Base-by-base conservation (phyloP, 345 rosid genomes). In the Eucalyptus tenuipes region DNA sequence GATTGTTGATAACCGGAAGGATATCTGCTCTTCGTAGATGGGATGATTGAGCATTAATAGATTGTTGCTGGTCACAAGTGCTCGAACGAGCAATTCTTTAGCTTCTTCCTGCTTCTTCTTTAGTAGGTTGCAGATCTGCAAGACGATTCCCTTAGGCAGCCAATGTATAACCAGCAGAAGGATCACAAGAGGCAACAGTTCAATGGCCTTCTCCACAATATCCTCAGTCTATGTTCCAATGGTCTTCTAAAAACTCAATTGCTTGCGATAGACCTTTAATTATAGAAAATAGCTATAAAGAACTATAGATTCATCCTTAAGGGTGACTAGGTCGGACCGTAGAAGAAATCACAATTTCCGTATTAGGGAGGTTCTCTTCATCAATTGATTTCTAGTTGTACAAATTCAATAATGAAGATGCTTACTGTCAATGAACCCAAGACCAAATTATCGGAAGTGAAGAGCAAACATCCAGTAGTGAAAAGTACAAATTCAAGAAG, bases 51-150 rank as follows among this genome's bases (percentile, higher is more conserved):
- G 97, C 95, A 97, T 94, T 86, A 96, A 93, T 11, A 95, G 92
- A 81, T 93, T 93, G 89, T 94, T 97, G 94, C 94, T 98, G 92
- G 93, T 95, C 91, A 98, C 96, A 71, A 95, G 66, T 84, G 97
- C 95, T 87, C 94, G 97, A 91, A 98, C 98, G 90, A 95, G 86
- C 87, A 95, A 10, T 91, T 96, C 97, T 92, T 95, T 97, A 64
- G 96, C 98, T 93, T 97, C 97, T 91, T 96, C 98, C 6, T 94
- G 92, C 92, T 94, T 96, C 95, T 97, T 96, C 93, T 89, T 95
- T 90, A 98, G 94, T 93, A 92, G 93, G 94, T 91, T 94, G 93
- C 96, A 93, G 29, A 98, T 93, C 99, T 98, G 95, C 92, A 89
- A 10, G 31, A 31, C 10, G 8, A 87, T 52, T 48, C 27, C 31